phyloP scores from a whole-genome alignment of 1,284 basidiomycete species.

The Lentinus polychrous region DNA sequence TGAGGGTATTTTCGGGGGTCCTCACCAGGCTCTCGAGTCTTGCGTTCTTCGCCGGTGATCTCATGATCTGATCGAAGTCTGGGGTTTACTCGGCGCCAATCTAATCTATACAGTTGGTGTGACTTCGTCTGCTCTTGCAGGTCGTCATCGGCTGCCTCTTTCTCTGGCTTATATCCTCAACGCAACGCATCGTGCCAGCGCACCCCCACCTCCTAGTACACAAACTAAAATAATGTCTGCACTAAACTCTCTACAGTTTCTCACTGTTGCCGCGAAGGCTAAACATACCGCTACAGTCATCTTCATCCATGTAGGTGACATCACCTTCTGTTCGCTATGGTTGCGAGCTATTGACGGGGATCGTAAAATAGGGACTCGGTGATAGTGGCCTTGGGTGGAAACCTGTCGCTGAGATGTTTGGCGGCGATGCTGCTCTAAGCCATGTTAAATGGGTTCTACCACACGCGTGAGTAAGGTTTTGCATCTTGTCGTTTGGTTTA shows the following conservation, averaged over 20 bases:
- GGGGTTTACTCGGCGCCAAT: neutral
- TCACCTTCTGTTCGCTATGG: neutral
- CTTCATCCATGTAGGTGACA: constrained; percentile 73
- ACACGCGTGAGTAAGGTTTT: constrained; percentile 52
- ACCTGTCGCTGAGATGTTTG: constrained; percentile 66
- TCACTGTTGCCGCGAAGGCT: constrained; percentile 45
- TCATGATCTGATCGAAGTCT: neutral
- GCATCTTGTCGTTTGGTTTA: constrained; percentile 1
- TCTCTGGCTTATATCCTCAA: neutral
- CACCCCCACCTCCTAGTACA: too few relatives aligned
- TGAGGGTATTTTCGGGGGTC: too few relatives aligned
- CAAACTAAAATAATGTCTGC: constrained; percentile 22
- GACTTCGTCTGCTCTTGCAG: neutral
- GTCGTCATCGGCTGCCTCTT: neutral
- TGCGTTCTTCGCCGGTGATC: neutral
- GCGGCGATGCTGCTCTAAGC: constrained; percentile 40
- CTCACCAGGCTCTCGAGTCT: neutral
- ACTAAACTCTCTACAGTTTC: constrained; percentile 35
- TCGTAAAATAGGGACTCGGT: constrained; percentile 59
- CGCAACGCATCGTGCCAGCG: neutral
- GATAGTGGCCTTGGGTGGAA: constrained; percentile 74
- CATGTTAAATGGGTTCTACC: constrained; percentile 84
- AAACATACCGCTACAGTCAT: constrained; percentile 85
- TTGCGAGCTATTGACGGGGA: neutral
- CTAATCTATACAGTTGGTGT: neutral